These are phyloP conservation scores for Glutinoglossum americanum DNA, from an alignment of 495 filamentous ascomycete genomes.

Conservation along the genomic window DNA sequence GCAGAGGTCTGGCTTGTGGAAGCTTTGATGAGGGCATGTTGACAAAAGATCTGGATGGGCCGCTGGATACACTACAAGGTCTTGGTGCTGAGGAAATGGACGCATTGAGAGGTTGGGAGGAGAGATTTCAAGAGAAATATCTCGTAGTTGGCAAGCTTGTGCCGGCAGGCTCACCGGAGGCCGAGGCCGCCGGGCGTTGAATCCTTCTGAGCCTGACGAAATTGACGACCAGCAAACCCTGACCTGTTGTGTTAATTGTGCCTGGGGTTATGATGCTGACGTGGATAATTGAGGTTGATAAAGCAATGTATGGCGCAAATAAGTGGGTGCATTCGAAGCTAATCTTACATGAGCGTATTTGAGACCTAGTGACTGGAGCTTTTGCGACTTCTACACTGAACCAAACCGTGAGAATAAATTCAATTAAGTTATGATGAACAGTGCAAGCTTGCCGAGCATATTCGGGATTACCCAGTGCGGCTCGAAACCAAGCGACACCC, in stretches of 20 bases:
- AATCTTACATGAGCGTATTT: background rate
- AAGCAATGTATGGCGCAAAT: background rate
- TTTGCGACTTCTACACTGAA: background rate
- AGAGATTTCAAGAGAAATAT: conserved; percentile 84
- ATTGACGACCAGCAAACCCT: background rate
- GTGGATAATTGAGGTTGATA: background rate
- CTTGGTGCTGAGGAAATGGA: conserved; percentile 59
- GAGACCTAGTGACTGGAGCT: background rate
- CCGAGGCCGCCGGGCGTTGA: background rate
- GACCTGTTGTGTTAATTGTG: background rate
- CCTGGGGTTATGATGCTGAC: background rate
- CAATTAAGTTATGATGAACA: background rate
- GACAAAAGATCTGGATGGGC: conserved; percentile 74
- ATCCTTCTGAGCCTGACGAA: background rate
- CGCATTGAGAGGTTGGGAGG: conserved; percentile 75
- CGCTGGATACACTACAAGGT: conserved; percentile 61
- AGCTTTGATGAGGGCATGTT: conserved; percentile 95
- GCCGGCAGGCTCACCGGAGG: conserved; percentile 2
- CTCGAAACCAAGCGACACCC: background rate
- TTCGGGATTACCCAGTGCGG: background rate
- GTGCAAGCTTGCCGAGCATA: background rate
- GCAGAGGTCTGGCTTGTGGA: conserved; percentile 66
- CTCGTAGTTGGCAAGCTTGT: conserved; percentile 83
- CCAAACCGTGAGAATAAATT: background rate
- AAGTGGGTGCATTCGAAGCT: background rate